Percentiles rank a stretch among this genome's conserved stretches.
Conservation (phyloP, 768 basidiomycete genomes). For the Cubamyces sp. region DNA sequence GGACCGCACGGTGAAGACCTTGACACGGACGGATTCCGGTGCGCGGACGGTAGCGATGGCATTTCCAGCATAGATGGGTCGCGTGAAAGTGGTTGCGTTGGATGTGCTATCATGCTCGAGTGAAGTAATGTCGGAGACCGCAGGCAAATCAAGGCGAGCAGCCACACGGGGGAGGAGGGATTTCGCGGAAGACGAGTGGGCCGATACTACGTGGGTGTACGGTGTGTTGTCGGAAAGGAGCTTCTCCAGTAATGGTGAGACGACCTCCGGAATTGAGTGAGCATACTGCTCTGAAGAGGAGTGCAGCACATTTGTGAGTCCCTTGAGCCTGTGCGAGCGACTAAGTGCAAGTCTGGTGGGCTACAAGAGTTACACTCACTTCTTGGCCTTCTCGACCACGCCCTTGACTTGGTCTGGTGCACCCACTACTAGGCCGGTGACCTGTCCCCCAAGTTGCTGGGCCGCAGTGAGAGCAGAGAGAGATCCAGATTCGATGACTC, state of each 20-base stretch:
- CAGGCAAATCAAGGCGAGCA: conserved; percentile 85
- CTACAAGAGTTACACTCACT: conserved; percentile 49
- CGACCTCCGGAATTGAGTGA: conserved; percentile 70
- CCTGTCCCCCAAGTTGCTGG: conserved; percentile 79
- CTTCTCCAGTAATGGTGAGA: conserved; percentile 83
- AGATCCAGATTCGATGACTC: conserved; percentile 80
- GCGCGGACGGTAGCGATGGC: conserved; percentile 92
- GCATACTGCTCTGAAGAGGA: conserved; percentile 72
- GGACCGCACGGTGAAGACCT: conserved; percentile 93
- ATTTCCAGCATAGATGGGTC: conserved; percentile 98
- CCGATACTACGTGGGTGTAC: conserved; percentile 91
- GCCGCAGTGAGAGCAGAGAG: conserved; percentile 94
- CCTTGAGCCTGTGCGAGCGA: conserved; percentile 58
- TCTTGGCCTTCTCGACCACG: conserved; percentile 79
- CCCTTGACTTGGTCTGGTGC: conserved; percentile 64
- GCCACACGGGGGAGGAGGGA: conserved; percentile 92
- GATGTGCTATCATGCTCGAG: conserved; percentile 72
- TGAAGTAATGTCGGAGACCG: conserved; percentile 88
- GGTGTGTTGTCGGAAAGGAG: conserved; percentile 62
- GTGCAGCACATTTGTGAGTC: conserved; percentile 68
- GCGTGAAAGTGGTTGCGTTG: conserved; percentile 82
- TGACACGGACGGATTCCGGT: conserved; percentile 74
- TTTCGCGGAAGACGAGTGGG: conserved; percentile 92
- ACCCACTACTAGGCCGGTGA: conserved; percentile 80
- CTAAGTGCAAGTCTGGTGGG: neutral